phyloP scores from a whole-genome alignment of 306 rosid species.

The Biancaea sappan region DNA sequence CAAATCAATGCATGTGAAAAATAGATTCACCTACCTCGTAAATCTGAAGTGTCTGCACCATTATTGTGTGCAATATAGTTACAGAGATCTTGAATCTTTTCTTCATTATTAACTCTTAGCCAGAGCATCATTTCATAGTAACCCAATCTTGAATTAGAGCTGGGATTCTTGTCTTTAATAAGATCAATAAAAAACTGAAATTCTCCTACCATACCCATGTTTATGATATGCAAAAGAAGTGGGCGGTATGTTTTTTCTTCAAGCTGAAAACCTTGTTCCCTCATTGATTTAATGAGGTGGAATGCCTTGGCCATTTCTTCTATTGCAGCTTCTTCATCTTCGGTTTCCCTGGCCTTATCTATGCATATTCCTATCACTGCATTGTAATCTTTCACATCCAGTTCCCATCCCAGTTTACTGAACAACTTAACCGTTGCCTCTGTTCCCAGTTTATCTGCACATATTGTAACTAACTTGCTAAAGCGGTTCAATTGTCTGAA shows the following conservation, averaged over 20 bases:
- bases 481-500: conserved; percentile 48
- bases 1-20: conserved; percentile 11
- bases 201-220: conserved; percentile 70
- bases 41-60: conserved; percentile 40
- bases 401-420: conserved; percentile 62
- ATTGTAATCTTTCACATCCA: conserved; percentile 57
- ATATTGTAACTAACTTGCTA: conserved; percentile 39
- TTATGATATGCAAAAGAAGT: conserved; percentile 61
- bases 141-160: conserved; percentile 55
- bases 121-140: conserved; percentile 85
- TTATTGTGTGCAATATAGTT: conserved; percentile 45
- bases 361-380: conserved; percentile 58
- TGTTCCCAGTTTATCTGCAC: conserved; percentile 60
- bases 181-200: conserved; percentile 56
- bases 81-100: conserved; percentile 71
- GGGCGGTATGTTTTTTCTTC: conserved; percentile 71
- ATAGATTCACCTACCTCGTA: conserved; percentile 56
- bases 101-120: conserved; percentile 59
- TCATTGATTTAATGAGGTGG: conserved; percentile 58
- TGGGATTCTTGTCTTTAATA: conserved; percentile 58
- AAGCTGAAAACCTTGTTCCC: conserved; percentile 62
- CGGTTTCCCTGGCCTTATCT: conserved; percentile 55
- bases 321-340: conserved; percentile 48
- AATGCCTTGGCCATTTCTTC: conserved; percentile 61
- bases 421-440: conserved; percentile 47